A percentile compares a stretch with the other conserved stretches of the same genome.
These are phyloP conservation scores for Ustilaginoidea virens DNA, from an alignment of 2,329 filamentous ascomycete genomes.

Conservation along the genomic window DNA sequence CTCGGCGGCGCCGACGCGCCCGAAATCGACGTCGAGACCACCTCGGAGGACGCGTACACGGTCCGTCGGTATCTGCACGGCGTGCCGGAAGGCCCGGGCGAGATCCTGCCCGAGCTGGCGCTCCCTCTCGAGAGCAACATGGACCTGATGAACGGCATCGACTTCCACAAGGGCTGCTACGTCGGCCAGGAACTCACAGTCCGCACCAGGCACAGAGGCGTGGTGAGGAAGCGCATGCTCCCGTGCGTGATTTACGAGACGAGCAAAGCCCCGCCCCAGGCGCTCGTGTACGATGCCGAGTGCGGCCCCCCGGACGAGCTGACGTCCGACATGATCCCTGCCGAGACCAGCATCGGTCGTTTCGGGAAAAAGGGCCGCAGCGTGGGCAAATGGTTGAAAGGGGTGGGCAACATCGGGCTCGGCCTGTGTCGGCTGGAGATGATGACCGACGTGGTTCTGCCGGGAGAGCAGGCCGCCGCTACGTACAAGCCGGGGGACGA, in stretches of 20 bases:
- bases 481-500: constrained; percentile 45
- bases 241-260: constrained; percentile 58
- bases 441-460: constrained; percentile 70
- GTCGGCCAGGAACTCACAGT: constrained; percentile 95
- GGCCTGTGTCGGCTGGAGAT: constrained; percentile 76
- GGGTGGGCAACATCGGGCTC: constrained; percentile 74
- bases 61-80: constrained; percentile 66
- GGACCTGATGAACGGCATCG: constrained; percentile 70
- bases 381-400: constrained; percentile 65
- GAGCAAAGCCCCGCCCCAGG: constrained; percentile 20
- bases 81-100: constrained; percentile 69
- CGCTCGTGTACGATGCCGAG: constrained; percentile 31
- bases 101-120: constrained; percentile 56
- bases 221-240: constrained; percentile 79
- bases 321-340: constrained; percentile 22
- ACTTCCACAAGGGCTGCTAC: constrained; percentile 95
- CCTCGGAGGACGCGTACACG: constrained; percentile 47
- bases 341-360: constrained; percentile 33
- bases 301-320: constrained; percentile 11
- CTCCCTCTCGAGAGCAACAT: constrained; percentile 83
- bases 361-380: constrained; percentile 46
- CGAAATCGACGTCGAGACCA: constrained; percentile 27
- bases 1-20: constrained; percentile 14
- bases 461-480: constrained; percentile 49
- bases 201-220: constrained; percentile 82